Evolutionary conservation across 2,329 filamentous ascomycete genomes (phyloP).

Genomic region (Botrytis sinoallii): DNA sequence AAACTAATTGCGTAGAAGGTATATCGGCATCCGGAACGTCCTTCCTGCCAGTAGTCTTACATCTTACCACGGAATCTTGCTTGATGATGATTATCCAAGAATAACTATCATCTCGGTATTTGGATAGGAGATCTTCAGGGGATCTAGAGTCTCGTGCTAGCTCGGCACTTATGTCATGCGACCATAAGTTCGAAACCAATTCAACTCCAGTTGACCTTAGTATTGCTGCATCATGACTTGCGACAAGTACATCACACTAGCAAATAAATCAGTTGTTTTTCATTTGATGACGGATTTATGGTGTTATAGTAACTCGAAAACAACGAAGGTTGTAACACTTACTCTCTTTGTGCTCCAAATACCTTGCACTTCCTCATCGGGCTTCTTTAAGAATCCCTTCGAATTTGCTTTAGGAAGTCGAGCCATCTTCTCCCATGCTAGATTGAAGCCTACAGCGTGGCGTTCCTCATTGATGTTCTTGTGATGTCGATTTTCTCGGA

Average conservation of each 20-base stretch:
- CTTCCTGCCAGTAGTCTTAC: slow-evolving; percentile 73
- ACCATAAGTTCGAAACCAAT: slow-evolving; percentile 76
- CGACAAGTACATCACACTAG: slow-evolving; percentile 83
- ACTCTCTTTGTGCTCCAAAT: slow-evolving; percentile 63
- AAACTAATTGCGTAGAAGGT: slow-evolving; percentile 66
- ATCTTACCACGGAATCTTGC: slow-evolving; percentile 70
- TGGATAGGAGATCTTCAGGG: slow-evolving; percentile 73
- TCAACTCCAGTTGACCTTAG: slow-evolving; percentile 74
- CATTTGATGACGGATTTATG: background rate
- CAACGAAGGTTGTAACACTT: slow-evolving; percentile 43
- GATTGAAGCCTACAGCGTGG: slow-evolving; percentile 87
- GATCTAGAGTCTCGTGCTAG: slow-evolving; percentile 76
- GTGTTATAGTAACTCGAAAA: background rate
- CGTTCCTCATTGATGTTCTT: slow-evolving; percentile 60
- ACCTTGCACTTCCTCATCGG: slow-evolving; percentile 58
- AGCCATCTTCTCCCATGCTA: slow-evolving; percentile 79
- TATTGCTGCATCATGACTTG: slow-evolving; percentile 76
- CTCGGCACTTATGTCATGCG: slow-evolving; percentile 82
- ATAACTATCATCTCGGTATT: slow-evolving; percentile 73
- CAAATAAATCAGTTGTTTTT: slow-evolving; percentile 8
- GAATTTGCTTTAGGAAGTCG: slow-evolving; percentile 46
- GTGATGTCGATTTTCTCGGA: slow-evolving; percentile 76
- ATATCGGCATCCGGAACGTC: slow-evolving; percentile 76
- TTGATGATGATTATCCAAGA: slow-evolving; percentile 90
- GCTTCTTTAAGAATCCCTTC: slow-evolving; percentile 65